phyloP scores from a whole-genome alignment of 306 rosid genomes.

The Luffa aegyptiaca region DNA sequence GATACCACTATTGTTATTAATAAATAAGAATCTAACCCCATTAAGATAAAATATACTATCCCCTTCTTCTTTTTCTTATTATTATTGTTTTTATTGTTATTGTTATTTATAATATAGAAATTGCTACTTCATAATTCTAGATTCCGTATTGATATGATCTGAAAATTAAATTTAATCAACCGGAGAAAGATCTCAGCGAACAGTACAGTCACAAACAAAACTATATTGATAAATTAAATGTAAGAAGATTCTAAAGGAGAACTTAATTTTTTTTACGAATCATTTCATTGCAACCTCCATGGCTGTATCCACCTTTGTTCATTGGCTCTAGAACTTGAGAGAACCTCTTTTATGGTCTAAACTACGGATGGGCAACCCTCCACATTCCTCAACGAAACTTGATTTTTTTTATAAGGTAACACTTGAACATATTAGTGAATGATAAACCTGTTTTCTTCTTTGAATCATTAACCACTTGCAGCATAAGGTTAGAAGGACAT shows the following conservation, averaged over 20 bases:
- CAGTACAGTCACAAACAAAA: neutral
- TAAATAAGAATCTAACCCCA: neutral
- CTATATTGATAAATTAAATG: neutral
- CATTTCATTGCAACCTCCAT: too few relatives aligned
- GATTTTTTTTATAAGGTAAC: neutral
- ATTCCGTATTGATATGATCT: neutral
- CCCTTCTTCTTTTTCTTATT: neutral
- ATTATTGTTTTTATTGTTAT: neutral
- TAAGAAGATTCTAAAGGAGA: neutral
- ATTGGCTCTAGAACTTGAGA: neutral
- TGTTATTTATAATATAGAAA: neutral
- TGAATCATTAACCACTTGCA: neutral
- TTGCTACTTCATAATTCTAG: neutral
- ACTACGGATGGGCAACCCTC: neutral
- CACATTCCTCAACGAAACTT: neutral
- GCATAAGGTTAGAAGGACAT: neutral
- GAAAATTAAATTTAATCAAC: neutral
- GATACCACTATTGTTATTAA: neutral
- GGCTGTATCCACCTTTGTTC: too few relatives aligned
- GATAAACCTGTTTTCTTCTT: neutral
- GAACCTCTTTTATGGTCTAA: neutral
- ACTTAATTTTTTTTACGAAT: too few relatives aligned
- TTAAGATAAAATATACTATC: neutral
- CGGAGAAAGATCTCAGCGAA: neutral
- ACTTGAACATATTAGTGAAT: neutral